Evolutionary conservation across 176 grass and related monocot genomes (phyloP), one percentile per base, ranked within the genome.

Genomic region (Avena eriantha): DNA sequence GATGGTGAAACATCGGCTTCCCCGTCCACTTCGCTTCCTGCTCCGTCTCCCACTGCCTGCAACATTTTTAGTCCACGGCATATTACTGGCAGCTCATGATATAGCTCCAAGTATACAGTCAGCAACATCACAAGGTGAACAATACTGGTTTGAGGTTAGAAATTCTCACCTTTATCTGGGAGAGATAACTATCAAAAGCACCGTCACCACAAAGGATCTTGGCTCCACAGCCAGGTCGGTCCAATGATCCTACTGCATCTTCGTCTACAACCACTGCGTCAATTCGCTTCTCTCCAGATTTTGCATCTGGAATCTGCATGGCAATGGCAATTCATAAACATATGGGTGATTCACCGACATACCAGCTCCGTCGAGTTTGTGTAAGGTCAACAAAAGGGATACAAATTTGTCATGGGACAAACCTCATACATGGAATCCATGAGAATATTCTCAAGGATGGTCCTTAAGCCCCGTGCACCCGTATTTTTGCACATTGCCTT

Each of bases 371-470:
- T 59, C 41, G 14, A 76, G 47, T 58, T 61, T 71, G 69, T 48
- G 29, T 13, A 57, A 84, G 59, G 33, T 86, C 16, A 70, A 46
- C 59, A 67, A 65, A 74, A 48, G 15, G 80, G 22, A 43, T 23
- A 70, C 45, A 78, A 22, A 29, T 63, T 50, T 10, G 7, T 34
- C 50, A 46, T 17, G 18, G 18, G 70, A 88, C 86, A 69, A 89
- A 99, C 97, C 97, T 99, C 94, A 82, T 92, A 99, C 97, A 99
- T 99, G 79, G 97, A 77, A 82, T 99, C 97, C 79, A 91, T 93
- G 78, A 99, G 94, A 91, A 99, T 97, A 90, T 82, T 94, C 84
- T 99, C 97, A 89, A 99, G 93, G 76, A 99, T 93, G 17, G 97
- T 93, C 73, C 97, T 88, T 86, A 99, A 83, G 76, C 97, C 97